Evolutionary conservation across 1,284 basidiomycete species (phyloP).

Genomic region (Ganoderma boninense): DNA sequence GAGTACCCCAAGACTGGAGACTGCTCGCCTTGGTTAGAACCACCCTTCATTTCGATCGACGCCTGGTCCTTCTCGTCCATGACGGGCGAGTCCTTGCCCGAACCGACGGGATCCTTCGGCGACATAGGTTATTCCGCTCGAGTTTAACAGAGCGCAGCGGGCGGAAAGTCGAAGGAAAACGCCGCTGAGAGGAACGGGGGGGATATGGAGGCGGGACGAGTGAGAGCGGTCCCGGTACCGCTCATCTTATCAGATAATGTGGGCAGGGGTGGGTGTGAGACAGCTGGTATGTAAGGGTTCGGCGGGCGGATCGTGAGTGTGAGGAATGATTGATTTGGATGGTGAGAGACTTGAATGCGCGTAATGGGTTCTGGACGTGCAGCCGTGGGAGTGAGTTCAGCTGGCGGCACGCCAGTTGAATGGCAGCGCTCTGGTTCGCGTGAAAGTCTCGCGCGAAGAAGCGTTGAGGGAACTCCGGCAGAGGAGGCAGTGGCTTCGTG

Average conservation of each 20-base stretch:
- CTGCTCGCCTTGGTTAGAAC: slow-evolving; percentile 22
- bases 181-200: neutral
- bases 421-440: neutral
- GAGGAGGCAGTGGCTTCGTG: neutral
- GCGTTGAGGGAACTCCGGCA: neutral
- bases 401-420: neutral
- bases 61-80: slow-evolving; percentile 37
- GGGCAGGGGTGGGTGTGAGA: slow-evolving; percentile 1
- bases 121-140: slow-evolving; percentile 22
- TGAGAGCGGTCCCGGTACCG: slow-evolving; percentile 6
- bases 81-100: slow-evolving; percentile 31
- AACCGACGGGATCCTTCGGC: slow-evolving; percentile 20
- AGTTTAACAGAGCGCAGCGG: neutral
- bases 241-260: slow-evolving; percentile 45
- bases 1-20: slow-evolving; percentile 23
- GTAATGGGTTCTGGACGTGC: slow-evolving; percentile 1
- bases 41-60: slow-evolving; percentile 34
- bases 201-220: slow-evolving; percentile 22
- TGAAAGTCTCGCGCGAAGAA: neutral
- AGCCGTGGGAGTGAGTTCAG: slow-evolving; percentile 1
- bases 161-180: neutral
- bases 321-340: slow-evolving; percentile 18
- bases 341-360: neutral
- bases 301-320: slow-evolving; percentile 10
- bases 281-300: slow-evolving; percentile 4